Conservation (phyloP, 306 rosid genomes). For the Trifolium subterraneum region DNA sequence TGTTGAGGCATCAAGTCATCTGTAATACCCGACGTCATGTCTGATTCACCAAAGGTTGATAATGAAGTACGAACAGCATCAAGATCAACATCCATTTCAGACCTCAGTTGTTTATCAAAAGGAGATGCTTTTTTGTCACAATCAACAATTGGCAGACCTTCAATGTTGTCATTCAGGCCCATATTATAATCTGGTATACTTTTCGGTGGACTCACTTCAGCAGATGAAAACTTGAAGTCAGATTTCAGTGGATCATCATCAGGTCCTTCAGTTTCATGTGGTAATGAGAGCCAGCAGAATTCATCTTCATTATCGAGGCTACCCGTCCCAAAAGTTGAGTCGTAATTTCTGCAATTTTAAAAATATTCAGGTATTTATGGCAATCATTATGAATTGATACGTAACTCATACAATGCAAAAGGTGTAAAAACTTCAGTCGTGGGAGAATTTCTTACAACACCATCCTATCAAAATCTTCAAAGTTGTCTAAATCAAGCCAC, state of each 20-base stretch:
- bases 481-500: constrained; percentile 81
- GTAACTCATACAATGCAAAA: constrained; percentile 30
- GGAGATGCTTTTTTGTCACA: constrained; percentile 43
- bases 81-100: constrained; percentile 49
- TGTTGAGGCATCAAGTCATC: constrained; percentile 47
- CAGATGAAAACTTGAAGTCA: constrained; percentile 58
- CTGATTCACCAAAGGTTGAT: constrained; percentile 47
- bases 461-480: constrained; percentile 81
- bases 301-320: constrained; percentile 72
- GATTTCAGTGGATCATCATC: constrained; percentile 70
- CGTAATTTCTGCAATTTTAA: constrained; percentile 66
- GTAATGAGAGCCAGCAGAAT: constrained; percentile 69
- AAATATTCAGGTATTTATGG: constrained; percentile 28
- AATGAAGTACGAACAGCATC: constrained; percentile 43
- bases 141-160: constrained; percentile 43
- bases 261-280: constrained; percentile 60
- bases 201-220: constrained; percentile 55
- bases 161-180: constrained; percentile 46
- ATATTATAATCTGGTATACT: constrained; percentile 48
- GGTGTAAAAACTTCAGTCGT: constrained; percentile 10
- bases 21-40: constrained; percentile 43
- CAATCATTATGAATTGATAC: constrained; percentile 14
- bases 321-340: constrained; percentile 68
- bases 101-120: constrained; percentile 34
- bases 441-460: constrained; percentile 52